phyloP scores from a whole-genome alignment of 345 rosid genomes.

The Sisymbrium irio region DNA sequence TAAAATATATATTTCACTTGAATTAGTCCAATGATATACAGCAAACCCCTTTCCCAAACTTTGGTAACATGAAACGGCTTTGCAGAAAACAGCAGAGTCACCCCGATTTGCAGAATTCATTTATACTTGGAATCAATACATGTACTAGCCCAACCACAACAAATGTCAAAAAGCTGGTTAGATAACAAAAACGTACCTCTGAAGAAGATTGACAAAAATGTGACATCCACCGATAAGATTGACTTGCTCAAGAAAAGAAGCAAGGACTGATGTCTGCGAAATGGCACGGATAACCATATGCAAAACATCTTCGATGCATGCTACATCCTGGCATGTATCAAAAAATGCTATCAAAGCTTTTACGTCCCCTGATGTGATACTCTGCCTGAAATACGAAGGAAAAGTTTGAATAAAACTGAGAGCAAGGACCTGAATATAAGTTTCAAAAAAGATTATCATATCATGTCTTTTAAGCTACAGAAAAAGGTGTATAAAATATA shows the following conservation, averaged over 20 bases:
- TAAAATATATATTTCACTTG: not conserved
- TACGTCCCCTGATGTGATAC: conserved; percentile 60
- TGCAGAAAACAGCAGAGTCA: not conserved
- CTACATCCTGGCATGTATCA: conserved; percentile 86
- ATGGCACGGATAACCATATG: conserved; percentile 91
- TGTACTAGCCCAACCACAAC: not conserved
- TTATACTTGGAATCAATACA: conserved; percentile 8
- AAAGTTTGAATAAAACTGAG: conserved; percentile 15
- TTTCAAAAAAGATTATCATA: not conserved
- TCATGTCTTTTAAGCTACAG: conserved; percentile 9
- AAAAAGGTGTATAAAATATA: not conserved
- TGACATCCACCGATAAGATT: conserved; percentile 78
- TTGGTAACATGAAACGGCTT: conserved; percentile 9
- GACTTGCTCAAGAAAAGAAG: conserved; percentile 84
- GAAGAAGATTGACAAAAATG: conserved; percentile 86
- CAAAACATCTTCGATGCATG: conserved; percentile 88
- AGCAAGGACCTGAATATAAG: conserved; percentile 2
- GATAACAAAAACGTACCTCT: conserved; percentile 48
- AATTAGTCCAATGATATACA: conserved; percentile 2
- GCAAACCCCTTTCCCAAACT: not conserved
- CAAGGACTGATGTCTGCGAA: conserved; percentile 67
- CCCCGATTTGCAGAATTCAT: conserved; percentile 4
- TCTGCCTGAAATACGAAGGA: conserved; percentile 59
- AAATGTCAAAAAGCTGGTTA: conserved; percentile 3
- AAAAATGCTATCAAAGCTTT: conserved; percentile 75